Evolutionary conservation across 148 eudicot species (phyloP), one percentile per base, ranked within the genome.

Genomic region (Hydrangea macrophylla): DNA sequence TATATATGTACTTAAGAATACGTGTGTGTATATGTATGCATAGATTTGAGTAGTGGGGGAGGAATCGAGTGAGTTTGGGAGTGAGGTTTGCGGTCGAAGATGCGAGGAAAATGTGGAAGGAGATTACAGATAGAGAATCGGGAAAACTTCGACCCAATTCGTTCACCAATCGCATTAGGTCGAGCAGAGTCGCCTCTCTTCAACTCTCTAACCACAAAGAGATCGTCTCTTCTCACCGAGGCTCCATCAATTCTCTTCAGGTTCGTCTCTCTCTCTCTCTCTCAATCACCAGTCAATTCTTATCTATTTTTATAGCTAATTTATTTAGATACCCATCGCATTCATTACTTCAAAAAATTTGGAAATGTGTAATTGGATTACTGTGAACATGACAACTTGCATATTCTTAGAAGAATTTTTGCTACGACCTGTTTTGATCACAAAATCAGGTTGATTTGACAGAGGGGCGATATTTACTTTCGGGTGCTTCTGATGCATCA

Each of bases 361-460:
- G 23, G 17, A 20, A 20, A 6, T 33, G 0, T 11, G 18, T 54
- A 30, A 26, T 62, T 62, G 48, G 56, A 9, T 11, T 58, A 62
- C 36, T 62, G 31, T 61, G 31, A 17, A 64, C 55, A 33, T 32
- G 22, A 25, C n/a, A 31, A 36, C 9, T 73, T 64, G 6, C 45
- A 31, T 64, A n/a, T 30, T 22, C 51, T 33, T 71, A 25, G 55
- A 73, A 70, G 68, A 73, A 24, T 11, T 27, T 71, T 67, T 78
- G 73, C 24, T 72, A 67, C 77, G 75, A 72, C 80, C 64, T 68
- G 70, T 76, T 79, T 77, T 88, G 78, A 82, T 88, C 81, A 78
- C 69, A 70, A 83, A 73, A 81, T 77, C 89, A 93, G 98, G 94
- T 90, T 90, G 98, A 93, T 86, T 86, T 88, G 92, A 93, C 92